Conservation (phyloP, 768 basidiomycete species). For the Termitomyces sp. region DNA sequence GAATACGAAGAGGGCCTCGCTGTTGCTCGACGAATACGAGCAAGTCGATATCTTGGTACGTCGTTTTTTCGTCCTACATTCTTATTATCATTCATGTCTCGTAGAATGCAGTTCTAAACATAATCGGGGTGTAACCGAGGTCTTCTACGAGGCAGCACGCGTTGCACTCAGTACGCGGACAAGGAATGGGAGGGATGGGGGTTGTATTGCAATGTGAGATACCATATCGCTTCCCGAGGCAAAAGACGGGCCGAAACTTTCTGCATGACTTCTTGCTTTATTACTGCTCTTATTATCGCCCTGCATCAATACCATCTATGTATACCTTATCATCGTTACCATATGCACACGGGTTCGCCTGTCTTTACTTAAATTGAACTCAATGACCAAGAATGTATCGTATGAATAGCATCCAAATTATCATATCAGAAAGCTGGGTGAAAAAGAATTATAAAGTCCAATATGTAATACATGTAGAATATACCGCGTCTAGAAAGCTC, state of each 20-base stretch:
- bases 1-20: conserved; percentile 92
- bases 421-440: neutral
- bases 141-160: conserved; percentile 88
- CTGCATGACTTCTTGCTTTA: neutral
- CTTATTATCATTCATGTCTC: neutral
- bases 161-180: conserved; percentile 74
- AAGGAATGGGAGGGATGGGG: conserved; percentile 53
- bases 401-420: neutral
- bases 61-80: conserved; percentile 8
- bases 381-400: neutral
- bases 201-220: conserved; percentile 60
- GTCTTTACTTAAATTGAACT: neutral
- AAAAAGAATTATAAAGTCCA: conserved; percentile 21
- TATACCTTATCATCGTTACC: conserved; percentile 14
- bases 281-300: neutral
- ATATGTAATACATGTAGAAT: conserved; percentile 25
- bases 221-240: neutral
- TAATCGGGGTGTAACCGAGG: conserved; percentile 91
- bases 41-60: conserved; percentile 87
- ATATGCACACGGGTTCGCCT: neutral
- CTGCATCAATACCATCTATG: conserved; percentile 17
- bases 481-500: conserved; percentile 25
- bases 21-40: conserved; percentile 86
- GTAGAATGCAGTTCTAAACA: conserved; percentile 97
- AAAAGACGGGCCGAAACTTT: neutral